Evolutionary conservation across 257 asterid genomes (phyloP).

Genomic region (Echium plantagineum): DNA sequence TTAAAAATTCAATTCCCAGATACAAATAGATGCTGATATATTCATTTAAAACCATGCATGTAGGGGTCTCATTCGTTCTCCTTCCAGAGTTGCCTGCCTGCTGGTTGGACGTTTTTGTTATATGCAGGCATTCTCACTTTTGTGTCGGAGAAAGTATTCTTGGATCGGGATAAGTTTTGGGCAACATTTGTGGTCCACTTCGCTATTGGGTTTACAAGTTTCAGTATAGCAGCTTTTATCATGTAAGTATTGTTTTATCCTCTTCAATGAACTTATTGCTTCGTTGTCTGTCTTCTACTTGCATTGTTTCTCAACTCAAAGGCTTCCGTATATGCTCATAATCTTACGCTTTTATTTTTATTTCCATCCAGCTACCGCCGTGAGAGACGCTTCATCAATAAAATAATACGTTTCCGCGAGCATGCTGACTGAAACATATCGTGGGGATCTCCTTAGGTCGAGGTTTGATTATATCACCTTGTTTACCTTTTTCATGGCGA

Average conservation of each 20-base stretch:
- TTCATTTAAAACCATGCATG: conserved; percentile 5
- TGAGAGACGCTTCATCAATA: conserved; percentile 63
- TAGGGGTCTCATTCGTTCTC: conserved; percentile 75
- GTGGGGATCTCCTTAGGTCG: conserved; percentile 16
- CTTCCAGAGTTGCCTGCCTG: conserved; percentile 69
- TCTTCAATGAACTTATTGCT: neutral
- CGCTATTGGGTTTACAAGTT: conserved; percentile 53
- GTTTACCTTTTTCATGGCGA: too few relatives aligned
- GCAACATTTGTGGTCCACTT: conserved; percentile 57
- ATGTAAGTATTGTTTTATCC: conserved; percentile 39
- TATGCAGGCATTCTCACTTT: conserved; percentile 56
- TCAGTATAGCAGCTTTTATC: conserved; percentile 32
- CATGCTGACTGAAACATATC: conserved; percentile 54
- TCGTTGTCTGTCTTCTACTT: neutral
- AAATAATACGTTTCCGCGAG: conserved; percentile 51
- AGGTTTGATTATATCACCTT: conserved; percentile 6
- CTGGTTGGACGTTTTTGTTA: conserved; percentile 50
- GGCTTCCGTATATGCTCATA: neutral
- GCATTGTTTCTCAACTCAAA: neutral
- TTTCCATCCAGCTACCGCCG: conserved; percentile 40
- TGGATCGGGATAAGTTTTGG: conserved; percentile 75
- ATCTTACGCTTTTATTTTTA: neutral
- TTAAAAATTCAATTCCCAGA: neutral
- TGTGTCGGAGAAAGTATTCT: conserved; percentile 45
- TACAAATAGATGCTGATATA: neutral